These are phyloP conservation scores for Musa balbisiana DNA, from an alignment of 202 grass and related monocot genomes.

Conservation along the genomic window DNA sequence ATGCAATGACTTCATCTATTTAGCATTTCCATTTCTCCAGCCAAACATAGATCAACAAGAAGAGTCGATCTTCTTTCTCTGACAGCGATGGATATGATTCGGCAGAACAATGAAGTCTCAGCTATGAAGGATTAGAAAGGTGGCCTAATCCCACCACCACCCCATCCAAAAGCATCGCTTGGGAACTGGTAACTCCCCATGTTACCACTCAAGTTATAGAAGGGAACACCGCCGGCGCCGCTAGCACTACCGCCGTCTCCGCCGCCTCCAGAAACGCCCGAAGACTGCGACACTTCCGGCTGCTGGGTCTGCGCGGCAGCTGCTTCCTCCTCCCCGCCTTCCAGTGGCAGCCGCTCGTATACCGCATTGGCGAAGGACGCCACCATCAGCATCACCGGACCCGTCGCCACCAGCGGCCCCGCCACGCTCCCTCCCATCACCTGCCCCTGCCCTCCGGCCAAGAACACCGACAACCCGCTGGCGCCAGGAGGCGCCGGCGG, in stretches of 20 bases:
- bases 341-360: slow-evolving; percentile 81
- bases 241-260: slow-evolving; percentile 7
- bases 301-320: not conserved
- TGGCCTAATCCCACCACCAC: slow-evolving; percentile 55
- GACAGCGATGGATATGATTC: too few relatives aligned
- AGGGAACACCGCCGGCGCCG: slow-evolving; percentile 50
- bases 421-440: slow-evolving; percentile 88
- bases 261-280: slow-evolving; percentile 9
- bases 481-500: slow-evolving; percentile 72
- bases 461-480: slow-evolving; percentile 73
- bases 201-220: slow-evolving; percentile 88
- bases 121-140: slow-evolving; percentile 41
- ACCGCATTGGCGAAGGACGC: slow-evolving; percentile 88
- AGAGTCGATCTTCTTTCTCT: too few relatives aligned
- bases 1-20: too few relatives aligned
- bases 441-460: slow-evolving; percentile 79
- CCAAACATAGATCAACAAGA: too few relatives aligned
- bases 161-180: slow-evolving; percentile 52
- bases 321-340: slow-evolving; percentile 56
- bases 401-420: slow-evolving; percentile 63
- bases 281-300: slow-evolving; percentile 7
- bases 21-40: too few relatives aligned
- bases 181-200: slow-evolving; percentile 48
- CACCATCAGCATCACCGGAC: slow-evolving; percentile 77
- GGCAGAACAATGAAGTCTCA: not conserved